Evolutionary conservation across 306 rosid genomes (phyloP).

Genomic region (barrel medic (Medicago truncatula)): DNA sequence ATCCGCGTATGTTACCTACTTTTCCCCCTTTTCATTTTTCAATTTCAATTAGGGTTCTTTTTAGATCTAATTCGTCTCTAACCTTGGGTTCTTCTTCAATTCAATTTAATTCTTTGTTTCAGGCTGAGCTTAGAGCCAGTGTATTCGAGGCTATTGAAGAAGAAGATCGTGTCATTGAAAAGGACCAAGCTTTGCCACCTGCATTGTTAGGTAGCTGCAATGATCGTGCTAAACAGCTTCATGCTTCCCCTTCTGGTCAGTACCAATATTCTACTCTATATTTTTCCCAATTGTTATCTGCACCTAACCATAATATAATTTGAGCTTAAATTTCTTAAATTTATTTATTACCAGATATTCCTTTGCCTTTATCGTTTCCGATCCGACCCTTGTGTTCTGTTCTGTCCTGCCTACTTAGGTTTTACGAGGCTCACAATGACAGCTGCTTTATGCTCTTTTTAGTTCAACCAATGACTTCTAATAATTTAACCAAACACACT

Average conservation of each 20-base stretch:
- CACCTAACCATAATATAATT: not conserved
- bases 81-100: constrained; percentile 12
- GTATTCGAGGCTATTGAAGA: constrained; percentile 99
- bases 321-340: not conserved
- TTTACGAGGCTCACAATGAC: not conserved
- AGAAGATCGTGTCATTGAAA: constrained; percentile 89
- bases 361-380: not conserved
- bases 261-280: too few relatives aligned
- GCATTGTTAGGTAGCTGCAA: constrained; percentile 98
- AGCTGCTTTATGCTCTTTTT: too few relatives aligned
- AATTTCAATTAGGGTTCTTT: constrained; percentile 28
- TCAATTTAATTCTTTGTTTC: not conserved
- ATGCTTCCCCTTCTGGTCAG: constrained; percentile 90
- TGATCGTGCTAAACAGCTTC: constrained; percentile 97
- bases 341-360: not conserved
- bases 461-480: too few relatives aligned
- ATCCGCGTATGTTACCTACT: constrained; percentile 68
- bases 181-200: constrained; percentile 90
- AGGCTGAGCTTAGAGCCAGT: constrained; percentile 99
- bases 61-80: constrained; percentile 18
- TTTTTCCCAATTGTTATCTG: not conserved
- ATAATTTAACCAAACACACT: too few relatives aligned
- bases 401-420: not conserved
- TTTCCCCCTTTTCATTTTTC: not conserved
- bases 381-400: not conserved